Percentiles rank a stretch among this genome's conserved stretches.
These are phyloP conservation scores for Macroventuria anomochaeta DNA, from an alignment of 2,329 filamentous ascomycete genomes.

Conservation along the genomic window DNA sequence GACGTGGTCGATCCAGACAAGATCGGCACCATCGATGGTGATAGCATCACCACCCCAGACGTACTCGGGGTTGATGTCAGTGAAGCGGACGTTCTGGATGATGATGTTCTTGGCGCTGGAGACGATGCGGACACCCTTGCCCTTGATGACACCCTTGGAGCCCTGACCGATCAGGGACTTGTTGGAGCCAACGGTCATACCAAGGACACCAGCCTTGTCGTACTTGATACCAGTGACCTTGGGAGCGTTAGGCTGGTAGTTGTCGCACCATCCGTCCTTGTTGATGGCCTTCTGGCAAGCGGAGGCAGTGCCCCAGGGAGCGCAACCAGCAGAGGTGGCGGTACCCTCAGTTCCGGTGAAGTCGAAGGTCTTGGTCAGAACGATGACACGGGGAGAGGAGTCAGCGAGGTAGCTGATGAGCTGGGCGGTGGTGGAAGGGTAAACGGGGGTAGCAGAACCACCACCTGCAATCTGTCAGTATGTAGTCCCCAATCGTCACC, in stretches of 20 bases:
- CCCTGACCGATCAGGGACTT: constrained; percentile 65
- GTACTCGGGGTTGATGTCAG: constrained; percentile 45
- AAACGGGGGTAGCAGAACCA: constrained; percentile 30
- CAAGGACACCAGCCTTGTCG: constrained; percentile 60
- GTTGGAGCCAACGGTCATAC: constrained; percentile 63
- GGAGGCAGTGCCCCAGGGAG: constrained; percentile 59
- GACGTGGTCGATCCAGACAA: constrained; percentile 38
- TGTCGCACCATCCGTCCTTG: constrained; percentile 62
- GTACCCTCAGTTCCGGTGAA: constrained; percentile 64
- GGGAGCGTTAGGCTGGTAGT: constrained; percentile 63
- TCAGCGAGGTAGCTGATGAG: constrained; percentile 66
- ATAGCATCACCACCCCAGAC: constrained; percentile 48
- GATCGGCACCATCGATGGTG: constrained; percentile 37
- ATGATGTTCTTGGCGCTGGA: constrained; percentile 61
- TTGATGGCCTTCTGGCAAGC: constrained; percentile 66
- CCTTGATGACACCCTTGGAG: constrained; percentile 61
- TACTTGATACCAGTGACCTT: constrained; percentile 52
- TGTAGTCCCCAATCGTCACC: no score
- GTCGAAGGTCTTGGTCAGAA: constrained; percentile 63
- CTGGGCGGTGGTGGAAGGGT: constrained; percentile 51
- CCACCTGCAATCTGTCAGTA: no score
- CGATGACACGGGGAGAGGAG: constrained; percentile 61
- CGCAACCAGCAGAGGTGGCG: constrained; percentile 61
- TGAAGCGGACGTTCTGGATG: constrained; percentile 55
- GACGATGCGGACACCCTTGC: constrained; percentile 61